phyloP scores from a whole-genome alignment of 2,329 filamentous ascomycete species.

The Drechslera avenae region DNA sequence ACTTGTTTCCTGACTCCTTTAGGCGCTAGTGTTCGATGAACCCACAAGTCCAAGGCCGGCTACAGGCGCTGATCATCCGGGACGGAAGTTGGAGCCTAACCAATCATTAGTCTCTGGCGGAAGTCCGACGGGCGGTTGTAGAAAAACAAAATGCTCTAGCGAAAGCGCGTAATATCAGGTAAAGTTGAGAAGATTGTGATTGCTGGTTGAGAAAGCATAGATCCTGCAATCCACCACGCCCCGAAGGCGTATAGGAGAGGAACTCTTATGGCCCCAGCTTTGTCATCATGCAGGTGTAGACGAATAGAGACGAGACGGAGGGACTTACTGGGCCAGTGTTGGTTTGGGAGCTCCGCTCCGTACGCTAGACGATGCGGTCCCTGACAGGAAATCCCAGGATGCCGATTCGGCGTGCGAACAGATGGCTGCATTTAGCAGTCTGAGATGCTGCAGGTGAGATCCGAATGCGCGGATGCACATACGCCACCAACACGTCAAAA shows the following conservation, averaged over 20 bases:
- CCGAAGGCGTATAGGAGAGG: constrained; percentile 12
- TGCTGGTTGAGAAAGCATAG: constrained; percentile 32
- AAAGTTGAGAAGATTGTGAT: constrained; percentile 34
- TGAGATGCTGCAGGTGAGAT: not conserved
- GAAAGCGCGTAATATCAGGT: constrained; percentile 16
- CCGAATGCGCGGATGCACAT: not conserved
- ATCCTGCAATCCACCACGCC: constrained; percentile 22
- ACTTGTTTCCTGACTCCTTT: not conserved
- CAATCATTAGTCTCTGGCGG: not conserved
- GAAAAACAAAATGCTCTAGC: not conserved
- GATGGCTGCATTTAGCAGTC: not conserved
- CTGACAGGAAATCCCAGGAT: not conserved
- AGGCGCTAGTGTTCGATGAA: not conserved
- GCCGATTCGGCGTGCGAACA: not conserved
- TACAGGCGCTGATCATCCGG: not conserved
- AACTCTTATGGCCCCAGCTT: constrained; percentile 45
- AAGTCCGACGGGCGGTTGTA: not conserved
- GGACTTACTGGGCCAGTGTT: not conserved
- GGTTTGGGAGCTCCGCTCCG: not conserved
- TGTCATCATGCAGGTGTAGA: constrained; percentile 32
- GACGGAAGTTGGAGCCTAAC: not conserved
- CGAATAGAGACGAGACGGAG: not conserved
- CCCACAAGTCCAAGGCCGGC: not conserved
- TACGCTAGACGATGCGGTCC: not conserved
- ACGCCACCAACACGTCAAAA: constrained; percentile 5